Evolutionary conservation across 2,329 filamentous ascomycete genomes (phyloP), one percentile per base, ranked within the genome.

Genomic region (Chalaropsis thielavioides): DNA sequence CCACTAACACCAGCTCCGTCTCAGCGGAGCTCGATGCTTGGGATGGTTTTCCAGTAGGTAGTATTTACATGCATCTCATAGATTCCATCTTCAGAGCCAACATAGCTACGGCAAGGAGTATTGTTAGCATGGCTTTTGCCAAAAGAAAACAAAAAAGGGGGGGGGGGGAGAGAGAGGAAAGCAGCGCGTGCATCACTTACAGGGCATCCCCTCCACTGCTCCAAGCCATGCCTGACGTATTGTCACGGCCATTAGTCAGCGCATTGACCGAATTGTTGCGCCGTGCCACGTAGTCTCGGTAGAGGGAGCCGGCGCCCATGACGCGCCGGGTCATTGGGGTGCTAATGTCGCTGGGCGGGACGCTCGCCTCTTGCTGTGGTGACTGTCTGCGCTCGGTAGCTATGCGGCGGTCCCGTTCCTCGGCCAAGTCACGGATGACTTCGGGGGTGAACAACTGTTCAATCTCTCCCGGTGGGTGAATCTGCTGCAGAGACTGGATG

Each of bases 31-130:
- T 76, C 76, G 68, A 84, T 74, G 68, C 79, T 81, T 1, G 84
- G 81, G 68, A 79, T 81, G 40, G 80, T 75, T 73, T 84, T 88
- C 67, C 88, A 79, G 65, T 76, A 79, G 61, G 81, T 78, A 19
- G 85, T 70, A 71, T 90, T 85, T 68, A 92, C 79, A 41, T 80
- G 81, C 70, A 89, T 83, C 74, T 91, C 87, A 70, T 89, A 89
- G 64, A 92, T 86, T 65, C 88, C 88, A 69, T 89, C 84, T 71
- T 89, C 85, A 41, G 83, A 81, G 22, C 81, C 84, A 49, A 86
- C 76, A 69, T 81, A 86, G 64, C 84, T 87, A 43, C 54, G 24
- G 46, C 11, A 24, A 64, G 27, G 51, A n/a, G 8, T 15, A 15
- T 15, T 5, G 51, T 51, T 62, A 62, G 43, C 40, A n/a, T 5